These are phyloP conservation scores for Phytopythium helicoides DNA, from an alignment of 352 stramenopile genomes.

Conservation along the genomic window DNA sequence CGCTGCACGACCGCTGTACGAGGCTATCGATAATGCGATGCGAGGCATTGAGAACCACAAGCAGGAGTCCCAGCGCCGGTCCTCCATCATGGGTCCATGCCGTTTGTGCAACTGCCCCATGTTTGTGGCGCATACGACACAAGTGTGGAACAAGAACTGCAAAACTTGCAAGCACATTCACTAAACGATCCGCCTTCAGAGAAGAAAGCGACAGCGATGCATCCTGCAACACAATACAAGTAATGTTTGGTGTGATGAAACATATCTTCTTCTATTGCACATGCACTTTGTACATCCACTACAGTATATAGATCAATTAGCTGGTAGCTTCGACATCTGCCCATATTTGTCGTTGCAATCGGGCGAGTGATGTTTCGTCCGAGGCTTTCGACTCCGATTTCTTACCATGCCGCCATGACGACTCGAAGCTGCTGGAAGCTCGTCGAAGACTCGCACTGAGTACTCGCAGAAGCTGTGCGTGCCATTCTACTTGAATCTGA, in stretches of 20 bases:
- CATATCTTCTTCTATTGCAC: not conserved
- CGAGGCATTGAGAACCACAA: slow-evolving; percentile 42
- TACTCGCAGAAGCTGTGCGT: not conserved
- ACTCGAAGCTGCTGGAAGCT: not conserved
- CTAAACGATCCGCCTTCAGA: too few species aligned
- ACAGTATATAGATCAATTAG: not conserved
- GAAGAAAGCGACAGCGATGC: too few species aligned
- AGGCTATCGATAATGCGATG: slow-evolving; percentile 58
- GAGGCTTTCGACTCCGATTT: not conserved
- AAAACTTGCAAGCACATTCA: slow-evolving; percentile 67
- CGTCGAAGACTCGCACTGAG: not conserved
- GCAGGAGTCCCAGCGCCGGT: slow-evolving; percentile 34
- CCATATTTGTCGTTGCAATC: slow-evolving; percentile 4
- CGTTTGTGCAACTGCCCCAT: slow-evolving; percentile 56
- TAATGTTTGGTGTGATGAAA: too few species aligned
- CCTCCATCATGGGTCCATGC: slow-evolving; percentile 52
- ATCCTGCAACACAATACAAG: too few species aligned
- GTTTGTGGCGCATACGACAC: slow-evolving; percentile 58
- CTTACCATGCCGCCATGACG: not conserved
- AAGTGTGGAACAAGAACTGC: slow-evolving; percentile 76
- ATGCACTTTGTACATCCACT: not conserved
- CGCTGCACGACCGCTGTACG: slow-evolving; percentile 47
- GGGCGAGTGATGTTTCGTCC: not conserved
- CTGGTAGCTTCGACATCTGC: not conserved
- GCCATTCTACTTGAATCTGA: not conserved